Evolutionary conservation across 2,329 filamentous ascomycete species (phyloP).

Genomic region (Amesomyces nigricolor): DNA sequence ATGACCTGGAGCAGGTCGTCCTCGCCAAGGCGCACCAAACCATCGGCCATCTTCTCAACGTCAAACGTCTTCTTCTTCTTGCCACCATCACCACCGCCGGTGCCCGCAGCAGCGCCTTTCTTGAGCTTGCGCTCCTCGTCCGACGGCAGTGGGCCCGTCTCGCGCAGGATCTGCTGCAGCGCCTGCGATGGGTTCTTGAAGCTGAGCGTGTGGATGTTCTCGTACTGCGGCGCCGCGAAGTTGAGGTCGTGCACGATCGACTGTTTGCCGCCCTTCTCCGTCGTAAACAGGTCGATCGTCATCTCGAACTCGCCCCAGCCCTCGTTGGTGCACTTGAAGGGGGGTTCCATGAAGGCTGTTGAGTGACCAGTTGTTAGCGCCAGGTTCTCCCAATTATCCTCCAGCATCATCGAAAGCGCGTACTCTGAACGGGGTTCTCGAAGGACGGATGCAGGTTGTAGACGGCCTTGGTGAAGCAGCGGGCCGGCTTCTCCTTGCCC

Average conservation of each 20-base stretch:
- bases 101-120: conserved; percentile 41
- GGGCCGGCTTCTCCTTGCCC: conserved; percentile 76
- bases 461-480: conserved; percentile 82
- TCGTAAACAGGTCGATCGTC: conserved; percentile 73
- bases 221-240: conserved; percentile 76
- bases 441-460: conserved; percentile 96
- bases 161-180: conserved; percentile 71
- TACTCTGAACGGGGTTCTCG: conserved; percentile 79
- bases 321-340: conserved; percentile 86
- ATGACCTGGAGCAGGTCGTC: conserved; percentile 93
- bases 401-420: conserved; percentile 31
- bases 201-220: conserved; percentile 70
- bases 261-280: conserved; percentile 80
- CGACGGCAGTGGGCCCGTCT: conserved; percentile 79
- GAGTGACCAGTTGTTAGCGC: conserved; percentile 16
- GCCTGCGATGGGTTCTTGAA: conserved; percentile 92
- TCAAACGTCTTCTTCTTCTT: conserved; percentile 80
- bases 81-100: conserved; percentile 54
- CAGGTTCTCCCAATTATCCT: no score
- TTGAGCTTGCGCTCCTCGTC: conserved; percentile 61
- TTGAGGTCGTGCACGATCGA: conserved; percentile 83
- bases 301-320: conserved; percentile 99
- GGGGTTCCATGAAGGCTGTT: conserved; percentile 71
- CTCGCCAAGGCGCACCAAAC: conserved; percentile 79
- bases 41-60: conserved; percentile 95